phyloP scores from a whole-genome alignment of 192 early-diverging fungal genomes.

The Fimicolochytrium jonesii region DNA sequence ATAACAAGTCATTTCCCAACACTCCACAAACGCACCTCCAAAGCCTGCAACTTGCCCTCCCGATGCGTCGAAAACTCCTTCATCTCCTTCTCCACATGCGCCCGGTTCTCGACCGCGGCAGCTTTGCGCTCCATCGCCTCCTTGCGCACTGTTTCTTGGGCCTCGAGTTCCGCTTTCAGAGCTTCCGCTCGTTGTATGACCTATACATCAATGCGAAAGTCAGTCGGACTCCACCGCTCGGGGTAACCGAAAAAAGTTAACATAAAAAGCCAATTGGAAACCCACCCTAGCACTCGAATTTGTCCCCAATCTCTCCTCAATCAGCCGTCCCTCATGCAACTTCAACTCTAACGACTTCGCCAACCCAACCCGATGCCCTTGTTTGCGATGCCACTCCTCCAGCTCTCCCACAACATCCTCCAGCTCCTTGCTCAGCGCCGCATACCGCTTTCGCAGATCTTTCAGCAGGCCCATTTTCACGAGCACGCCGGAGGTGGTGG shows the following conservation, averaged over 20 bases:
- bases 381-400: constrained; percentile 47
- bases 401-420: constrained; percentile 52
- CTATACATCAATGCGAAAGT: constrained; percentile 24
- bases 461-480: constrained; percentile 71
- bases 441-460: constrained; percentile 45
- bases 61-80: constrained; percentile 82
- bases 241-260: constrained; percentile 23
- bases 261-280: too few relatives aligned
- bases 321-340: constrained; percentile 68
- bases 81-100: constrained; percentile 77
- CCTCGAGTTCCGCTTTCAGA: constrained; percentile 52
- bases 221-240: background rate
- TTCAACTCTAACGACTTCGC: constrained; percentile 62
- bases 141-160: constrained; percentile 39
- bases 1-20: background rate
- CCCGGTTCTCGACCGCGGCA: constrained; percentile 47
- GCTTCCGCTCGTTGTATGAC: constrained; percentile 52
- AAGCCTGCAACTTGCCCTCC: constrained; percentile 80
- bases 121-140: constrained; percentile 41
- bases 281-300: constrained; percentile 73
- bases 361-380: constrained; percentile 50
- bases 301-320: constrained; percentile 72
- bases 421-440: constrained; percentile 36
- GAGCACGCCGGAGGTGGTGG: constrained; percentile 67
- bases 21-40: constrained; percentile 39